Evolutionary conservation across 306 rosid genomes (phyloP).

Genomic region (Cercis canadensis): DNA sequence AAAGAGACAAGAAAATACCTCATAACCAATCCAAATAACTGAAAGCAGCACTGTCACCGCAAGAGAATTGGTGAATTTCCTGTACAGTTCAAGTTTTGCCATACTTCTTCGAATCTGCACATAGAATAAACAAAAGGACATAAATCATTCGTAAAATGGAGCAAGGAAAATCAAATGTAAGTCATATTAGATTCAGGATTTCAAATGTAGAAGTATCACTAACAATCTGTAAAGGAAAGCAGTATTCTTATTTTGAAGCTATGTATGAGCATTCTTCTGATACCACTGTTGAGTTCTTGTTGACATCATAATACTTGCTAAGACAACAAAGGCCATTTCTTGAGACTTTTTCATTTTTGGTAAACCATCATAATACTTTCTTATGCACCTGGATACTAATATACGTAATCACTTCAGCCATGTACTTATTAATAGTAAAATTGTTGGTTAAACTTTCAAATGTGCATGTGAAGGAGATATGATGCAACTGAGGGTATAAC

Average conservation of each 20-base stretch:
- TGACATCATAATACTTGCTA: not conserved
- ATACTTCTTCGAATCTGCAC: slow-evolving; percentile 64
- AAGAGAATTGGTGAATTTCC: slow-evolving; percentile 80
- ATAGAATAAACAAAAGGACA: slow-evolving; percentile 20
- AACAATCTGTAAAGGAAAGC: slow-evolving; percentile 28
- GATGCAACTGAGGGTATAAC: not conserved
- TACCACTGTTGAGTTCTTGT: slow-evolving; percentile 14
- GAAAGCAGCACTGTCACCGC: slow-evolving; percentile 78
- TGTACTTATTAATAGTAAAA: too few relatives aligned
- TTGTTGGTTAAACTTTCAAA: not conserved
- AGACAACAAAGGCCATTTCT: slow-evolving; percentile 6
- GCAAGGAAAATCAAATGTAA: slow-evolving; percentile 22
- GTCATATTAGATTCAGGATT: not conserved
- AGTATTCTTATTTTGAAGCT: slow-evolving; percentile 20
- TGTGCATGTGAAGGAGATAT: not conserved
- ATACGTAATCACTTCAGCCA: slow-evolving; percentile 6
- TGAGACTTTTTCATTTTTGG: not conserved
- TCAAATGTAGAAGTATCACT: slow-evolving; percentile 11
- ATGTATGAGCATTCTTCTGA: slow-evolving; percentile 8
- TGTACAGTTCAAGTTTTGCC: slow-evolving; percentile 77
- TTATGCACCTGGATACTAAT: slow-evolving; percentile 2
- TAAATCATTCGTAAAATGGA: slow-evolving; percentile 17
- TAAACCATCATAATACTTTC: slow-evolving; percentile 16
- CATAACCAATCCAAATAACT: slow-evolving; percentile 75
- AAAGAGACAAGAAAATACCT: slow-evolving; percentile 50